Evolutionary conservation across 2,329 filamentous ascomycete genomes (phyloP), one percentile per base, ranked within the genome.

Genomic region (Diaporthe batatas): DNA sequence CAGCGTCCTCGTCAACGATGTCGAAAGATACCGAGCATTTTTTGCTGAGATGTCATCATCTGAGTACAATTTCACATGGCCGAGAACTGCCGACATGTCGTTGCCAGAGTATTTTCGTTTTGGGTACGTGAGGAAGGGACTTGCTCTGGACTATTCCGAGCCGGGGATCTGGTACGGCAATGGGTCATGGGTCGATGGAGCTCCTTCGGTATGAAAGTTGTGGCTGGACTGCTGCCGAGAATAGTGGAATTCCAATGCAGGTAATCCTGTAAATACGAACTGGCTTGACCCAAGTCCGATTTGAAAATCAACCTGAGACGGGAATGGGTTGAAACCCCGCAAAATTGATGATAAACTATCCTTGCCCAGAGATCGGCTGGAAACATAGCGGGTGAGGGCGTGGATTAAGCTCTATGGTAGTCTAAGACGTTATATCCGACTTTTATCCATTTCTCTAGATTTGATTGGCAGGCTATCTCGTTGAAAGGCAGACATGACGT

Each of bases 1-100:
- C 73, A 94, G 91, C 79, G 88, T 96, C 25, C 84, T 97, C 0
- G 92, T 97, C 75, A 96, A 97, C 78, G 94, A 97, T 77, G 94
- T 97, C 0, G 94, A 97, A 81, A 86, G 93, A 36, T 94, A 92
- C 79, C 85, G 92, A 21, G 88, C 88, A 6, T 95, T 92, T 80
- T 92, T 92, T 75, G 53, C 36, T 2, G 67, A 69, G 21, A 39
- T 58, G 55, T 39, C 53, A 49, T 11, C 25, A 6, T 47, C 53
- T 36, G 67, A 5, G 2, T 5, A 36, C 21, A 36, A n/a, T 2
- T 69, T 69, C n/a, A 69, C 67, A 11, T 69, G 67, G 67, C 34
- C 23, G 42, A 69, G 67, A 36, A 3, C 25, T 18, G 23, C 36
- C 5, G 29, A 49, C 44, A 47, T 36, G 25, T 18, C 69, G 57